Conservation (phyloP, 179 eudicot genomes). For the Spergularia azorica region DNA sequence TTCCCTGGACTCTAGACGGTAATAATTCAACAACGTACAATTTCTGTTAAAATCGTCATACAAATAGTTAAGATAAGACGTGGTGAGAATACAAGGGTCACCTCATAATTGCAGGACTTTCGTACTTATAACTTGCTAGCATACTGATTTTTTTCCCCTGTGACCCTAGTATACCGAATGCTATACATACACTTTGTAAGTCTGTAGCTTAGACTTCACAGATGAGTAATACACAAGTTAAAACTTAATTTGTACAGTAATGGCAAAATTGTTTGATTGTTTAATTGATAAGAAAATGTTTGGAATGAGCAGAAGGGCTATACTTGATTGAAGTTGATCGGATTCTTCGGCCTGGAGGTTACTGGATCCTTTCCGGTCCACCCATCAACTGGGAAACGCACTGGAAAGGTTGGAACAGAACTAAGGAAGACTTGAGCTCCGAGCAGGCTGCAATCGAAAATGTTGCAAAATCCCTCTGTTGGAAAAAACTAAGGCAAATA, state of each 20-base stretch:
- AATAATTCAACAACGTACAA: not conserved
- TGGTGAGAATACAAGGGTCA: too few species aligned
- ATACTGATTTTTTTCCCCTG: not conserved
- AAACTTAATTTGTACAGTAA: too few species aligned
- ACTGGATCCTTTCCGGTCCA: slow-evolving; percentile 90
- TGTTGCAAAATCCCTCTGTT: slow-evolving; percentile 69
- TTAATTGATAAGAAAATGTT: not conserved
- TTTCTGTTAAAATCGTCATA: too few species aligned
- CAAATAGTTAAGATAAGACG: too few species aligned
- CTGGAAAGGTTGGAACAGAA: slow-evolving; percentile 73
- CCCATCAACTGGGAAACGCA: slow-evolving; percentile 79
- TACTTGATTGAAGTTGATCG: slow-evolving; percentile 77
- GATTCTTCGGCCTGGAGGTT: slow-evolving; percentile 82
- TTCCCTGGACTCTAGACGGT: slow-evolving; percentile 80
- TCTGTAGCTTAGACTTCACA: too few species aligned
- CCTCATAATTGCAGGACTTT: not conserved
- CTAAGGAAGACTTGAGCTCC: slow-evolving; percentile 45
- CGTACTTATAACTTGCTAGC: not conserved
- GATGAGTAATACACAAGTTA: too few species aligned
- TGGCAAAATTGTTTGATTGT: too few species aligned
- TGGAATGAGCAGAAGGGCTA: slow-evolving; percentile 55
- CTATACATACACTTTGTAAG: too few species aligned
- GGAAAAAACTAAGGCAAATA: slow-evolving; percentile 67
- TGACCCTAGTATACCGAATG: too few species aligned
- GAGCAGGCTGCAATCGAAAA: slow-evolving; percentile 66